A percentile compares a stretch with the other conserved stretches of the same genome.
Evolutionary conservation across 306 rosid genomes (phyloP).

Genomic region (Sicyos baderoa): DNA sequence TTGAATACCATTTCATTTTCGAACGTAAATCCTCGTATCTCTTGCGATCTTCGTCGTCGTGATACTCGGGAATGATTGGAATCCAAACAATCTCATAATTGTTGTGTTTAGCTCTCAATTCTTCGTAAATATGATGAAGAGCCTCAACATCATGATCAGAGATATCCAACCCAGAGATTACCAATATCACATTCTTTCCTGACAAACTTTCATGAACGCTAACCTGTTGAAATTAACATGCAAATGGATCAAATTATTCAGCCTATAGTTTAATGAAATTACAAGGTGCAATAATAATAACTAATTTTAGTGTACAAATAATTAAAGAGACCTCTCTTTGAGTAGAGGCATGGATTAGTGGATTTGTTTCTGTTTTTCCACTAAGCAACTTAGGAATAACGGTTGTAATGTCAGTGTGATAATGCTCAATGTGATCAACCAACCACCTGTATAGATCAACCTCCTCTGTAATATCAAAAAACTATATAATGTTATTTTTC

Average conservation of each 20-base stretch:
- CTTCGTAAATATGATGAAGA: conserved; percentile 30
- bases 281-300: too few relatives aligned
- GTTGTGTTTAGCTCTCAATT: conserved; percentile 17
- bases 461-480: conserved; percentile 8
- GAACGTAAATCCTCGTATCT: conserved; percentile 37
- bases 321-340: conserved; percentile 23
- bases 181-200: conserved; percentile 24
- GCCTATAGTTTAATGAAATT: too few relatives aligned
- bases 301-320: too few relatives aligned
- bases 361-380: conserved; percentile 18
- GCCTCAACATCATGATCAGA: background rate
- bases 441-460: conserved; percentile 15
- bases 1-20: conserved; percentile 48
- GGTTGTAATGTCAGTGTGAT: conserved; percentile 4
- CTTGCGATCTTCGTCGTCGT: conserved; percentile 32
- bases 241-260: conserved; percentile 1
- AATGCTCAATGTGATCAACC: conserved; percentile 17
- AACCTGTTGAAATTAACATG: conserved; percentile 15
- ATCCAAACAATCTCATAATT: conserved; percentile 19
- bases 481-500: too few relatives aligned
- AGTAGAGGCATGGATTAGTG: conserved; percentile 44
- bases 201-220: background rate
- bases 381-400: background rate
- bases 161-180: conserved; percentile 39
- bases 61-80: conserved; percentile 32